These are phyloP conservation scores for Aspergillus cavernicola DNA, from an alignment of 495 filamentous ascomycete genomes.

Conservation along the genomic window DNA sequence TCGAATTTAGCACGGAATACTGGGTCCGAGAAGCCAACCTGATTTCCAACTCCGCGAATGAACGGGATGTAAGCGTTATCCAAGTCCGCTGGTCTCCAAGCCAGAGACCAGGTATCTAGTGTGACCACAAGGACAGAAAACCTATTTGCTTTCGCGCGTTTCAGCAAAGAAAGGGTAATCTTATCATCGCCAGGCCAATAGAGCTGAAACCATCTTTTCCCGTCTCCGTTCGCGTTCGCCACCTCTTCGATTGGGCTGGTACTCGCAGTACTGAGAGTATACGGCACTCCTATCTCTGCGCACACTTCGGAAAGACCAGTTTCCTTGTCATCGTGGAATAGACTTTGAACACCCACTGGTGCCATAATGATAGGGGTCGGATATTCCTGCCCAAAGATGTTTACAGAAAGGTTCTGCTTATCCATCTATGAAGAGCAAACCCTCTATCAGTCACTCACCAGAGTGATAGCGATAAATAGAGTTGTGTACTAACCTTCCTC, in stretches of 20 bases:
- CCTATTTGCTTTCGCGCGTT: conserved; percentile 54
- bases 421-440: conserved; percentile 25
- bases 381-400: conserved; percentile 55
- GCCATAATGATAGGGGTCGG: conserved; percentile 53
- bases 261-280: conserved; percentile 55
- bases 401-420: conserved; percentile 49
- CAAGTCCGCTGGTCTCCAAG: conserved; percentile 59
- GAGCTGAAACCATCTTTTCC: conserved; percentile 60
- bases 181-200: conserved; percentile 63
- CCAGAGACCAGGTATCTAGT: conserved; percentile 41
- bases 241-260: conserved; percentile 56
- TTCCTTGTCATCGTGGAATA: conserved; percentile 56
- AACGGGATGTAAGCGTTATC: conserved; percentile 57
- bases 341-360: conserved; percentile 55
- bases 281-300: conserved; percentile 48
- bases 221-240: conserved; percentile 35
- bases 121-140: conserved; percentile 46
- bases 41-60: conserved; percentile 40
- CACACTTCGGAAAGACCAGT: conserved; percentile 51
- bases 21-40: conserved; percentile 53
- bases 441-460: not conserved
- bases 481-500: conserved; percentile 25
- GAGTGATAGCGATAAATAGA: no score
- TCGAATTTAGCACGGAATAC: conserved; percentile 56
- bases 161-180: conserved; percentile 56